Conservation (phyloP, 805 yeast species). For the Teunomyces pallodes region DNA sequence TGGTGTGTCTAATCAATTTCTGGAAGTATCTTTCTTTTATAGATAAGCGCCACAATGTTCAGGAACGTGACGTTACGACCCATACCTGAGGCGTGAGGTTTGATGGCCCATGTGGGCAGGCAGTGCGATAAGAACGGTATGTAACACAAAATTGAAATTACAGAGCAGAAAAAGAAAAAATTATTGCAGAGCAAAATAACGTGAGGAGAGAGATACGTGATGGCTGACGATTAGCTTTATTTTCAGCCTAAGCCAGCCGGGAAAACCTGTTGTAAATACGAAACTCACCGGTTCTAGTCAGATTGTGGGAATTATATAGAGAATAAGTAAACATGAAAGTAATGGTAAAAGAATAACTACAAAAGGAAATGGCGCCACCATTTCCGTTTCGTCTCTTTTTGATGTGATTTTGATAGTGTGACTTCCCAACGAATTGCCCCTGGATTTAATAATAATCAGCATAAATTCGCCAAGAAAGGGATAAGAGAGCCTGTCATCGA, state of each 20-base stretch:
- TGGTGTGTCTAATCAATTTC: neutral
- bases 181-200: too few relatives aligned
- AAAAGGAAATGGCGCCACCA: neutral
- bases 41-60: neutral
- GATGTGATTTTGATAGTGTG: neutral
- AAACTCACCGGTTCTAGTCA: too few relatives aligned
- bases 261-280: too few relatives aligned
- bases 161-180: too few relatives aligned
- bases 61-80: neutral
- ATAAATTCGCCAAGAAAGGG: too few relatives aligned
- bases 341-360: too few relatives aligned
- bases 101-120: neutral
- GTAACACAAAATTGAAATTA: neutral
- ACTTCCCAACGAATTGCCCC: neutral
- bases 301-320: too few relatives aligned
- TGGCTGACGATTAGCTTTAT: too few relatives aligned
- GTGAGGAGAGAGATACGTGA: neutral
- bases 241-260: too few relatives aligned
- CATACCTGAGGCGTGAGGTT: neutral
- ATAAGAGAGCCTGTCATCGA: too few relatives aligned
- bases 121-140: neutral
- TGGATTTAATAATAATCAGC: neutral
- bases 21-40: neutral
- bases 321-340: too few relatives aligned
- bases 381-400: neutral